Percentiles rank a stretch among this genome's conserved stretches.
phyloP scores from a whole-genome alignment of 2,329 filamentous ascomycete genomes.

The Fusarium marasasianum region DNA sequence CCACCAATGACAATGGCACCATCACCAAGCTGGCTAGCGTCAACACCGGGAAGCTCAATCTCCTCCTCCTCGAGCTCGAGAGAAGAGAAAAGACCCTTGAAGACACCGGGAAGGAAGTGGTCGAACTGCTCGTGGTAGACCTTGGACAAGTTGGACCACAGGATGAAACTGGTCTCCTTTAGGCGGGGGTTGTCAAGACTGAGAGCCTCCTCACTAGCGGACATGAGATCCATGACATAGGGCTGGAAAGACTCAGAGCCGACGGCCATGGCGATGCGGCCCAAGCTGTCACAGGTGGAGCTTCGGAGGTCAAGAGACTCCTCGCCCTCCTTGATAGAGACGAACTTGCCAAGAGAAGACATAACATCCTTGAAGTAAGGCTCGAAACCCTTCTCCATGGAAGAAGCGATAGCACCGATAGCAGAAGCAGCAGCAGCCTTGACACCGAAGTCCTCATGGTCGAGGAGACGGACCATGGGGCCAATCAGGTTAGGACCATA shows the following conservation, averaged over 20 bases:
- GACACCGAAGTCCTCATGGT: constrained; percentile 86
- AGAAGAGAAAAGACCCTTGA: constrained; percentile 83
- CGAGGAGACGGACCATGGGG: constrained; percentile 84
- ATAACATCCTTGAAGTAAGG: constrained; percentile 95
- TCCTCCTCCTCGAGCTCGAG: constrained; percentile 91
- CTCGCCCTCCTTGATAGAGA: constrained; percentile 86
- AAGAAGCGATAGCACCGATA: constrained; percentile 88
- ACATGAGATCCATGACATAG: constrained; percentile 90
- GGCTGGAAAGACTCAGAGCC: constrained; percentile 88
- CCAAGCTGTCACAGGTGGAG: constrained; percentile 91
- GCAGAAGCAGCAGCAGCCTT: constrained; percentile 91
- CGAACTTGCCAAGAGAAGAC: constrained; percentile 85
- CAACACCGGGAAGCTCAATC: constrained; percentile 74
- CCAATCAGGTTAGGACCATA: constrained; percentile 87
- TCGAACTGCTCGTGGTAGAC: constrained; percentile 88
- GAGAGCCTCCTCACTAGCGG: constrained; percentile 89
- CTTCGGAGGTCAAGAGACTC: constrained; percentile 91
- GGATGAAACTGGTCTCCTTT: constrained; percentile 95
- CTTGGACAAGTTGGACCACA: constrained; percentile 95
- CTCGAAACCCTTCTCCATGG: constrained; percentile 82
- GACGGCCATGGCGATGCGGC: constrained; percentile 89
- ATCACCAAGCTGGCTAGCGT: constrained; percentile 70
- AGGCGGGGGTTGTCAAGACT: constrained; percentile 88
- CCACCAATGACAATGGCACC: constrained; percentile 81
- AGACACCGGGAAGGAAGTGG: constrained; percentile 80